These are phyloP conservation scores for Spergularia azorica DNA, from an alignment of 179 eudicot species.

Conservation along the genomic window DNA sequence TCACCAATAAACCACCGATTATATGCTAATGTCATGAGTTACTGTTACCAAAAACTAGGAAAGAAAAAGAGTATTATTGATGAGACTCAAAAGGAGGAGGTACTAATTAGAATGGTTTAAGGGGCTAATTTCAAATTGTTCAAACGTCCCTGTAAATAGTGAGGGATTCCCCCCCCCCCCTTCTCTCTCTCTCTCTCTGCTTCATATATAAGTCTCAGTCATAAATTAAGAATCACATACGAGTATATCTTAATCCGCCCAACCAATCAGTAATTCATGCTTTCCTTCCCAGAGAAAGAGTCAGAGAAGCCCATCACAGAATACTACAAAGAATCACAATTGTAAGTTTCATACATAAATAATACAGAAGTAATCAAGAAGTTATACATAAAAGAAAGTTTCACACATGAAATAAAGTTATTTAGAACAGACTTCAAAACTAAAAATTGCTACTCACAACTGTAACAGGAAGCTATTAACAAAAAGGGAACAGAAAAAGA, in stretches of 20 bases:
- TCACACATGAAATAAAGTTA: background rate
- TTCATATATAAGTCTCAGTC: background rate
- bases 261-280: background rate
- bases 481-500: background rate
- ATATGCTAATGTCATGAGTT: too few relatives aligned
- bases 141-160: too few relatives aligned
- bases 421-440: background rate
- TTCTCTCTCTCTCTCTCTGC: background rate
- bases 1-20: too few relatives aligned
- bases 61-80: too few relatives aligned
- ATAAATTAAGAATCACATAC: background rate
- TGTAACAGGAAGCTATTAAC: background rate
- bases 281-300: background rate
- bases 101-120: too few relatives aligned
- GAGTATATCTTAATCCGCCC: background rate
- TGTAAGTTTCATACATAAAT: background rate
- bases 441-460: slow-evolving; percentile 10
- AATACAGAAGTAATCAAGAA: background rate
- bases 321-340: background rate
- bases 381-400: background rate
- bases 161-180: too few relatives aligned
- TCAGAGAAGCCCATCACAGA: background rate
- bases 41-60: too few relatives aligned
- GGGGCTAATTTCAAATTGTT: too few relatives aligned
- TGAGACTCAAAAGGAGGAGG: too few relatives aligned